Conservation (phyloP, 2,329 filamentous ascomycete species). For the Domatiomyces globalis region DNA sequence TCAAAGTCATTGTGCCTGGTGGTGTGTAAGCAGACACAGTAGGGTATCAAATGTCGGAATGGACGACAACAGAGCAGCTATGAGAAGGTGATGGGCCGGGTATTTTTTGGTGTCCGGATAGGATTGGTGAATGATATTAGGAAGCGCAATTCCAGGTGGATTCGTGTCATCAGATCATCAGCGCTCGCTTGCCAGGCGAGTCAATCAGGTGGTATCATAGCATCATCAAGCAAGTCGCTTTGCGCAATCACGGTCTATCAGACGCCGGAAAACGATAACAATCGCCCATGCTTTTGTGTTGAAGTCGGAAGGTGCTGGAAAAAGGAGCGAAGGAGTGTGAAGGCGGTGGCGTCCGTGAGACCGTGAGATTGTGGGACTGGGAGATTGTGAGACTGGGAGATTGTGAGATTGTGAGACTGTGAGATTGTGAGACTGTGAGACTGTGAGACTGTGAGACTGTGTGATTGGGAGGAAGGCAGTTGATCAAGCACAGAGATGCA, state of each 20-base stretch:
- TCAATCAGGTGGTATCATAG: conserved; percentile 16
- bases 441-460: neutral
- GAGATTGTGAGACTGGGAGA: neutral
- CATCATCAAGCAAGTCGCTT: conserved; percentile 17
- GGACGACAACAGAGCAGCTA: neutral
- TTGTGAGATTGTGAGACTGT: neutral
- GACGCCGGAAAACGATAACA: conserved; percentile 17
- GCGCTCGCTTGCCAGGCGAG: conserved; percentile 15
- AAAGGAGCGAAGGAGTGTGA: conserved; percentile 9
- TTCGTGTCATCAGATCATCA: conserved; percentile 16
- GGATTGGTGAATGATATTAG: neutral
- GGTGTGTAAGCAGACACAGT: neutral
- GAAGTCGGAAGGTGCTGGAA: conserved; percentile 6
- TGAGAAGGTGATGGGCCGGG: neutral
- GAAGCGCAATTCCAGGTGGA: conserved; percentile 7
- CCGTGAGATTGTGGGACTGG: neutral
- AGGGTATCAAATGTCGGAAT: neutral
- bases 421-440: neutral
- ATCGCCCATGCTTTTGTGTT: conserved; percentile 15
- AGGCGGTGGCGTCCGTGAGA: neutral
- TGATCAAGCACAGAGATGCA: conserved; percentile 1
- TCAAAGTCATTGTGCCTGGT: neutral
- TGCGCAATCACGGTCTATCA: conserved; percentile 17
- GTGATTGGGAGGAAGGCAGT: conserved; percentile 5
- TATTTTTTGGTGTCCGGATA: neutral